phyloP scores from a whole-genome alignment of 2,329 filamentous ascomycete species.

The Beauveria rudraprayagi region DNA sequence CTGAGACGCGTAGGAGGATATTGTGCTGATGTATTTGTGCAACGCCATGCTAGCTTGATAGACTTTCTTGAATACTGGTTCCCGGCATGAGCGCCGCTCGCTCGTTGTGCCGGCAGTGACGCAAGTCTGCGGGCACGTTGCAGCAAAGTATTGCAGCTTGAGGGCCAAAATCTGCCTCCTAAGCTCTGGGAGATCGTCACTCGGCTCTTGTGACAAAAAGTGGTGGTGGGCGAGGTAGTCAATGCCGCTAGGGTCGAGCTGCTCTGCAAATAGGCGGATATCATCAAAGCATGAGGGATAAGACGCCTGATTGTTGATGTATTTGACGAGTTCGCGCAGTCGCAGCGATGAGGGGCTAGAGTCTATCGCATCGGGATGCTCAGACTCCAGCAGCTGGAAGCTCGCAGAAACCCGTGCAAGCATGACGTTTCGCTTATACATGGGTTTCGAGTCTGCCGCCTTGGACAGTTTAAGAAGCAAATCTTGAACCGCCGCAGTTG shows the following conservation, averaged over 20 bases:
- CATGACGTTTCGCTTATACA: slow-evolving; percentile 32
- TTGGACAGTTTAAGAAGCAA: slow-evolving; percentile 25
- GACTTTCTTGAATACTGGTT: not conserved
- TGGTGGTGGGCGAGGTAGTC: slow-evolving; percentile 31
- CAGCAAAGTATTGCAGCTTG: slow-evolving; percentile 37
- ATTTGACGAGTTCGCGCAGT: slow-evolving; percentile 27
- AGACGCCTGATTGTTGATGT: slow-evolving; percentile 27
- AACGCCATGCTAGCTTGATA: slow-evolving; percentile 15
- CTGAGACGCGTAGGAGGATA: not conserved
- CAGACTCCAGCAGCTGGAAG: slow-evolving; percentile 25
- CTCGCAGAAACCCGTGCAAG: slow-evolving; percentile 30
- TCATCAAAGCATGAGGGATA: slow-evolving; percentile 39
- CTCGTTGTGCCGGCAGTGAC: not conserved
- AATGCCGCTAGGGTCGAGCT: slow-evolving; percentile 32
- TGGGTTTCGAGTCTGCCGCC: slow-evolving; percentile 24
- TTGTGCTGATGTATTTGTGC: slow-evolving; percentile 10
- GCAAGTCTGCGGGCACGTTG: slow-evolving; percentile 25
- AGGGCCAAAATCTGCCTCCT: slow-evolving; percentile 27
- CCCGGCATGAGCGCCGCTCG: not conserved
- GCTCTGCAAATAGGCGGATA: slow-evolving; percentile 35
- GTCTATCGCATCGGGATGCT: slow-evolving; percentile 22
- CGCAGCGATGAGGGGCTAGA: slow-evolving; percentile 23
- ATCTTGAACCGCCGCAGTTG: slow-evolving; percentile 19
- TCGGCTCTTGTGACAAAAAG: slow-evolving; percentile 24
- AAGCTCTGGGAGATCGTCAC: slow-evolving; percentile 18